Evolutionary conservation across 495 filamentous ascomycete species (phyloP).

Genomic region (Penicillium paxilli): DNA sequence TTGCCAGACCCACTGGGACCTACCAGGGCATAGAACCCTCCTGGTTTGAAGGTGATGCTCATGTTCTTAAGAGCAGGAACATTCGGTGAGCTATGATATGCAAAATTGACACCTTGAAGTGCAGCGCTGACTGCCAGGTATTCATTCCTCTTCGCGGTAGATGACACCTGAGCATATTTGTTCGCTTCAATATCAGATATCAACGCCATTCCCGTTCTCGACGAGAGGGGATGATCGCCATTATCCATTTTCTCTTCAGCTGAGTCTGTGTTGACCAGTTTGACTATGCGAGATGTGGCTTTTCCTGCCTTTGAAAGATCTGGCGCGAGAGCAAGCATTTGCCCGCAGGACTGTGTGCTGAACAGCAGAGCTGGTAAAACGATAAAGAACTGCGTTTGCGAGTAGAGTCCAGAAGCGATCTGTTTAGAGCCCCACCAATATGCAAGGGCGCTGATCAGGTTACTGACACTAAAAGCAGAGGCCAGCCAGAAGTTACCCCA

Average conservation of each 20-base stretch:
- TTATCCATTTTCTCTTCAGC: background rate
- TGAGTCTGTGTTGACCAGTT: slow-evolving; percentile 40
- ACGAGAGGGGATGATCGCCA: background rate
- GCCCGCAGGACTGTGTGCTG: slow-evolving; percentile 60
- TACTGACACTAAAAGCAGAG: slow-evolving; percentile 50
- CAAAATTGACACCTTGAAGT: slow-evolving; percentile 56
- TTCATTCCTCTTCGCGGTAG: background rate
- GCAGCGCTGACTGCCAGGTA: slow-evolving; percentile 37
- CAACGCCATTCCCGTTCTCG: slow-evolving; percentile 13
- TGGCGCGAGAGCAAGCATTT: slow-evolving; percentile 66
- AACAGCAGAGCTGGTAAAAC: slow-evolving; percentile 47
- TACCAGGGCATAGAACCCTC: slow-evolving; percentile 60
- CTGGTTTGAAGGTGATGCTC: slow-evolving; percentile 53
- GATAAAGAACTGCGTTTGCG: slow-evolving; percentile 62
- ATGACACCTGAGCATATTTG: background rate
- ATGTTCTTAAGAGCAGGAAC: slow-evolving; percentile 52
- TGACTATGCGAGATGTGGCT: slow-evolving; percentile 46
- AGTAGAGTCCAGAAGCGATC: slow-evolving; percentile 56
- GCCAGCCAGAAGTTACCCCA: slow-evolving; percentile 54
- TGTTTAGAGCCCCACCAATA: slow-evolving; percentile 70
- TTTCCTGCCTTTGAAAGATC: slow-evolving; percentile 55
- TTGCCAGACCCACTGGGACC: slow-evolving; percentile 65
- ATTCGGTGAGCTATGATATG: slow-evolving; percentile 60
- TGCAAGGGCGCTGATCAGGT: slow-evolving; percentile 62
- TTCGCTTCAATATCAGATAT: slow-evolving; percentile 33